phyloP scores from a whole-genome alignment of 345 rosid genomes.

The Mangifera indica region DNA sequence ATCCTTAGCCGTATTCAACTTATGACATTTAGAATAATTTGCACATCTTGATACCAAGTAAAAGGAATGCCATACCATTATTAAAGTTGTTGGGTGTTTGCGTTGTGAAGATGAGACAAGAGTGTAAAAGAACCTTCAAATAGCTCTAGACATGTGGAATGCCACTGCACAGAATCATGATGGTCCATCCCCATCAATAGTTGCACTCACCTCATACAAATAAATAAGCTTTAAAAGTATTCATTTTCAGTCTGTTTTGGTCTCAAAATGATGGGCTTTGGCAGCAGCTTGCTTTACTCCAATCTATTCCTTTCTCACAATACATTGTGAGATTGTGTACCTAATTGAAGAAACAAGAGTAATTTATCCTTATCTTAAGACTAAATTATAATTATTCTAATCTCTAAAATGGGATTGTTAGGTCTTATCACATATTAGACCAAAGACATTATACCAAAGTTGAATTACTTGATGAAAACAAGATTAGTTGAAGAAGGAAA shows the following conservation, averaged over 20 bases:
- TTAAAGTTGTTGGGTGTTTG: not conserved
- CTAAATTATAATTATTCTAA: not conserved
- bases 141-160: not conserved
- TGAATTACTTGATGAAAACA: not conserved
- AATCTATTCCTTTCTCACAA: not conserved
- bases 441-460: constrained; percentile 3
- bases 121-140: not conserved
- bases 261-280: not conserved
- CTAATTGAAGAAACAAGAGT: not conserved
- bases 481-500: not conserved
- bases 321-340: not conserved
- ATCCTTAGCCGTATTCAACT: no score
- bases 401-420: not conserved
- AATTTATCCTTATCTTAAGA: not conserved
- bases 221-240: not conserved
- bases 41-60: no score
- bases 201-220: not conserved
- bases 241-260: no score
- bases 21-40: no score
- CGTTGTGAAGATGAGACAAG: not conserved
- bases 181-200: not conserved
- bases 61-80: no score
- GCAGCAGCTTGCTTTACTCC: not conserved
- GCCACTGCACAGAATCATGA: not conserved
- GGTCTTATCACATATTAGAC: not conserved